These are phyloP conservation scores for Talaromyces pinophilus DNA, from an alignment of 2,329 filamentous ascomycete species.

Conservation along the genomic window DNA sequence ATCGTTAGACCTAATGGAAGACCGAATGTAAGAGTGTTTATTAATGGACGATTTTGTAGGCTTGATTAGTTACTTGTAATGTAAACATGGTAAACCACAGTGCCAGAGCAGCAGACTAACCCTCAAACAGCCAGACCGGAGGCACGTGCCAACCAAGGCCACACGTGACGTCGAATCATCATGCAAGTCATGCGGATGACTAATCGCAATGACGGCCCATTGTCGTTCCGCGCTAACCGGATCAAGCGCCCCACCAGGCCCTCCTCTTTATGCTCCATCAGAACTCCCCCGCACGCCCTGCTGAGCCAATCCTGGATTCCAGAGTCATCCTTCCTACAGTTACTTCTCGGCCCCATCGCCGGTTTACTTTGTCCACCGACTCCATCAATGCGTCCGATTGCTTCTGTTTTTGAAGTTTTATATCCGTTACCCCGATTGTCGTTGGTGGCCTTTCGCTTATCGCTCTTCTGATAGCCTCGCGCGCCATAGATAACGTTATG, in stretches of 20 bases:
- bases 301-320: slow-evolving; percentile 9
- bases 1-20: slow-evolving; percentile 17
- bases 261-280: slow-evolving; percentile 12
- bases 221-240: slow-evolving; percentile 3
- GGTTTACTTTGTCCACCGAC: neutral
- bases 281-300: slow-evolving; percentile 20
- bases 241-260: neutral
- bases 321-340: slow-evolving; percentile 14
- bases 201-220: neutral
- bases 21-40: slow-evolving; percentile 2
- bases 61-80: neutral
- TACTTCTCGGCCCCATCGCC: slow-evolving; percentile 11
- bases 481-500: slow-evolving; percentile 17
- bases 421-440: neutral
- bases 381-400: neutral
- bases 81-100: no score
- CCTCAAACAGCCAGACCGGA: neutral
- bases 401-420: neutral
- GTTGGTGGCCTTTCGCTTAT: slow-evolving; percentile 1
- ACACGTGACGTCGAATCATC: slow-evolving; percentile 1
- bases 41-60: neutral
- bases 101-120: neutral
- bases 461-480: neutral
- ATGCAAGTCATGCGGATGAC: slow-evolving; percentile 14
- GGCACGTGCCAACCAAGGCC: neutral